Percentiles rank a stretch among this genome's conserved stretches.
phyloP scores from a whole-genome alignment of 805 yeast species.

The Cyberlindnera euphorbiiphila region DNA sequence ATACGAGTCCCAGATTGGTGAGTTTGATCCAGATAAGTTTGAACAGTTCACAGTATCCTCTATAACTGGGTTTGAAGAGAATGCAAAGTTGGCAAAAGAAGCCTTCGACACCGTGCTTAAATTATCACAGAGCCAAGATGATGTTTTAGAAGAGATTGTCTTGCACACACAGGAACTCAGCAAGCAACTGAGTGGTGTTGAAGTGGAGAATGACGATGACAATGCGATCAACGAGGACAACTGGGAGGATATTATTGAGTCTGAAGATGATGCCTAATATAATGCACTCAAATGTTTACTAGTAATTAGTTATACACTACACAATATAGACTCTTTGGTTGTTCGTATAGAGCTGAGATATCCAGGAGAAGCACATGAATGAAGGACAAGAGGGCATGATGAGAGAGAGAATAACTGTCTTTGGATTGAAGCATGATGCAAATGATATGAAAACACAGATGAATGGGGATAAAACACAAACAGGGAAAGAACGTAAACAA shows the following conservation, averaged over 20 bases:
- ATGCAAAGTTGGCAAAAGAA: slow-evolving; percentile 14
- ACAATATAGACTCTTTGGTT: too few relatives aligned
- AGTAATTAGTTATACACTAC: background rate
- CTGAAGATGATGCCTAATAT: slow-evolving; percentile 37
- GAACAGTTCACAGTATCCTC: slow-evolving; percentile 18
- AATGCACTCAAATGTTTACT: too few relatives aligned
- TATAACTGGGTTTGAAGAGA: slow-evolving; percentile 16
- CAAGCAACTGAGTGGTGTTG: slow-evolving; percentile 57
- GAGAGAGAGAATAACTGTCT: too few relatives aligned
- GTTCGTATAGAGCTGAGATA: too few relatives aligned
- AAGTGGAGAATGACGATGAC: slow-evolving; percentile 39
- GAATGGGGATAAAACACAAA: background rate
- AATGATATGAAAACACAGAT: background rate
- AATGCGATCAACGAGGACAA: slow-evolving; percentile 34
- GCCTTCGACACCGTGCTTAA: slow-evolving; percentile 16
- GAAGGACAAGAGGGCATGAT: too few relatives aligned
- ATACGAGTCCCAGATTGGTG: slow-evolving; percentile 15
- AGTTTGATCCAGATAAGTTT: slow-evolving; percentile 25
- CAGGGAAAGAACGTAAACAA: background rate
- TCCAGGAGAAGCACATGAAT: too few relatives aligned
- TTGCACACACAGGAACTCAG: slow-evolving; percentile 50
- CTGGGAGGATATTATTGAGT: slow-evolving; percentile 51
- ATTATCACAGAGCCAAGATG: slow-evolving; percentile 33
- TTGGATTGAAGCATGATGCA: too few relatives aligned
- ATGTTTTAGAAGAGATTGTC: slow-evolving; percentile 55